phyloP scores from a whole-genome alignment of 768 basidiomycete genomes.

The Mrakia frigida region DNA sequence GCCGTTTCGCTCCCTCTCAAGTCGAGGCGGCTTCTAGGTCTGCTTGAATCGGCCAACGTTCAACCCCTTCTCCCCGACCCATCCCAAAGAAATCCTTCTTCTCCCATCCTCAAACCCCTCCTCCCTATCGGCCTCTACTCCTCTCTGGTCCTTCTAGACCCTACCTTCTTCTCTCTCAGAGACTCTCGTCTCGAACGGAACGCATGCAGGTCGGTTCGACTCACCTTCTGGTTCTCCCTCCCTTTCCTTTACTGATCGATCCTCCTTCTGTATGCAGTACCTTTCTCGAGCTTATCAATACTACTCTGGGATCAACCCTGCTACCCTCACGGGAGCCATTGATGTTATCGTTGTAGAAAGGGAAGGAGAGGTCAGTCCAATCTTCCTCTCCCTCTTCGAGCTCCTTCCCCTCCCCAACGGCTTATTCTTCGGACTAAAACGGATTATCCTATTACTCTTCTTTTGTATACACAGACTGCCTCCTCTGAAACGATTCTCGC shows the following conservation, averaged over 20 bases:
- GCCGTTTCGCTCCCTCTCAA: not conserved
- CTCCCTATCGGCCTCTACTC: not conserved
- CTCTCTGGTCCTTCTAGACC: not conserved
- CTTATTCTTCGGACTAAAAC: not conserved
- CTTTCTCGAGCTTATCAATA: slow-evolving; percentile 46
- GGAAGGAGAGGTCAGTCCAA: slow-evolving; percentile 49
- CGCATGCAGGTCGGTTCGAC: not conserved
- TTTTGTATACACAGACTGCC: not conserved
- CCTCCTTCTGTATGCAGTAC: slow-evolving; percentile 37
- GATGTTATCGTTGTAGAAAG: slow-evolving; percentile 94
- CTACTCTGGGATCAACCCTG: slow-evolving; percentile 69
- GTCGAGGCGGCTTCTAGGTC: not conserved
- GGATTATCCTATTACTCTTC: not conserved
- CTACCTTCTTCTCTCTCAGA: not conserved
- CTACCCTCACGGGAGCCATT: slow-evolving; percentile 95
- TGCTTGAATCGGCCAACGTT: not conserved
- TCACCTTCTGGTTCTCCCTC: not conserved
- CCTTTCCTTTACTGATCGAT: not conserved
- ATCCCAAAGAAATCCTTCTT: no score
- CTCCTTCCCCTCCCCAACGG: not conserved
- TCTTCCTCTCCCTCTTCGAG: not conserved
- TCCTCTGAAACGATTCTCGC: slow-evolving; percentile 49
- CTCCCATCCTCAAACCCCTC: not conserved
- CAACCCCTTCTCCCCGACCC: not conserved
- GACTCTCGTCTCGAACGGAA: not conserved